Evolutionary conservation across 1,284 basidiomycete genomes (phyloP), one percentile per base, ranked within the genome.

Genomic region (Cryptococcus sp.): DNA sequence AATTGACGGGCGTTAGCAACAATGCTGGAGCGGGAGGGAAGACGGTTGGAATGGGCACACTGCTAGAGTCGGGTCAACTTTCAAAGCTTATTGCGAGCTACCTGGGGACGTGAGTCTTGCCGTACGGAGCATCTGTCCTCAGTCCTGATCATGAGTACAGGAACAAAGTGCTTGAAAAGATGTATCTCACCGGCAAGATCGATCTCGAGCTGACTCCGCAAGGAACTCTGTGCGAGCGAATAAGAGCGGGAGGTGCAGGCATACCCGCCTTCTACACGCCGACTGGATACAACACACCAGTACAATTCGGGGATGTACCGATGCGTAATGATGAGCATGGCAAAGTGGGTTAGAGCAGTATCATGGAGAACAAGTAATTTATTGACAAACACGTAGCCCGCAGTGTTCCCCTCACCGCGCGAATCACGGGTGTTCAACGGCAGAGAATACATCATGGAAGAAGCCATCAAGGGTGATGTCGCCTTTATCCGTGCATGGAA

Each of bases 211-310:
- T 95, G 27, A 89, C 73, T 3, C 79, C 78, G 10, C 78, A 79
- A 59, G 78, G 87, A 7, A 93, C 91, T 11, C 84, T 97, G 25
- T 88, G 89, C 16, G 94, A 95, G 73, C 87, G 92, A 58, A 83
- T 94, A 60, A 86, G 93, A 27, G 90, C 93, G 5, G 91, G 92
- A 56, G 93, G 90, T 3, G 90, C 91, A 19, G 93, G 93, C 54
- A 93, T 95, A 62, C 93, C 93, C 4, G 93, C 90, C 7, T 95
- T 97, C 82, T 97, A 84, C 80, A 97, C 92, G 1, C 93, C 92
- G 1, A 95, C 93, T 1, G 93, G 93, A 25, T 88, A 87, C 38
- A 51, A 39, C 17, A 92, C 90, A 16, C 88, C 89, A 2, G 85
- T 91, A 1, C 88, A 91, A 53, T 55, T 61, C 16, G 77, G 81